Percentiles rank a stretch among this genome's conserved stretches.
phyloP scores from a whole-genome alignment of 1,284 basidiomycete species.

The Veloporphyrellus conicus region DNA sequence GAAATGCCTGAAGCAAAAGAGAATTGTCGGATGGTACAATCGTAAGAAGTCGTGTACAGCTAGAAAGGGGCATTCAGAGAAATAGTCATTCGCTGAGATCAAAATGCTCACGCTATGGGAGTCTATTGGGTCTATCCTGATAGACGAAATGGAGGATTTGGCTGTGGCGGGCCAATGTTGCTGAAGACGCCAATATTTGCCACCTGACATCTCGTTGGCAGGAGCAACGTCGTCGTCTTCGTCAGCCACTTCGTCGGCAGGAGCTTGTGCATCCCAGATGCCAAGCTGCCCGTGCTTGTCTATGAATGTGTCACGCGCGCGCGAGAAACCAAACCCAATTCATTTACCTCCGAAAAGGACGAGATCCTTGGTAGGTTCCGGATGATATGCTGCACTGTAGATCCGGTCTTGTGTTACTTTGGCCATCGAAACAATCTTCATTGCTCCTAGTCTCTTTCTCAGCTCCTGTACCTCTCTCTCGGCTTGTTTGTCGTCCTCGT shows the following conservation, averaged over 20 bases:
- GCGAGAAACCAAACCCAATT: not conserved
- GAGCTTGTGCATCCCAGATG: constrained; percentile 76
- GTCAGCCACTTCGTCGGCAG: constrained; percentile 55
- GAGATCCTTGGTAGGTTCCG: constrained; percentile 73
- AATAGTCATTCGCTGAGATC: not conserved
- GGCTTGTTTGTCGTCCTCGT: constrained; percentile 42
- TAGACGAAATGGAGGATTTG: constrained; percentile 69
- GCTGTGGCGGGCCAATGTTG: constrained; percentile 76
- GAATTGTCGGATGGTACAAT: constrained; percentile 67
- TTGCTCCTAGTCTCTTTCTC: constrained; percentile 46
- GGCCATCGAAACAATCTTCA: constrained; percentile 65
- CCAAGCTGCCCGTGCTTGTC: constrained; percentile 77
- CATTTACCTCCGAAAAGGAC: constrained; percentile 69
- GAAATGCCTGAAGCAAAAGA: constrained; percentile 68
- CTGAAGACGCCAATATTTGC: constrained; percentile 75
- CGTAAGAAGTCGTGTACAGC: constrained; percentile 76
- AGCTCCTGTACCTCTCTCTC: constrained; percentile 48
- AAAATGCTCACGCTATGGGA: constrained; percentile 55
- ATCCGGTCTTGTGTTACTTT: constrained; percentile 72
- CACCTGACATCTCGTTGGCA: constrained; percentile 49
- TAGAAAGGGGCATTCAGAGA: constrained; percentile 28
- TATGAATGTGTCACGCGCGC: constrained; percentile 26
- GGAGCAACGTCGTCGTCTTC: constrained; percentile 53
- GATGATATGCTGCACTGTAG: constrained; percentile 74
- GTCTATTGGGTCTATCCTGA: constrained; percentile 70